phyloP scores from a whole-genome alignment of 331 rosid genomes.

The Dryas integrifolia region DNA sequence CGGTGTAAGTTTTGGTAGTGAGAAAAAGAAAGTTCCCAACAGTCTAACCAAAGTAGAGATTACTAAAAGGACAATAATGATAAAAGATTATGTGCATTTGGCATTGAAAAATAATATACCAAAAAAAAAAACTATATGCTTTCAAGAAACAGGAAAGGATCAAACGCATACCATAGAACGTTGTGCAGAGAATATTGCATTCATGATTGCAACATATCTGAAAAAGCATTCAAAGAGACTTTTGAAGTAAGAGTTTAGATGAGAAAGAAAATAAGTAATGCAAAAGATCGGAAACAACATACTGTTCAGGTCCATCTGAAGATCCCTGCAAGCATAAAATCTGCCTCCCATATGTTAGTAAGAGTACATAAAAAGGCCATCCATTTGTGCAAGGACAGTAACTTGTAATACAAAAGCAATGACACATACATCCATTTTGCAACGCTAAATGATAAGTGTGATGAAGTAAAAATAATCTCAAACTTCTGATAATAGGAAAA shows the following conservation, averaged over 20 bases:
- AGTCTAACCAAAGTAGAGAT: not conserved
- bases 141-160: conserved; percentile 18
- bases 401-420: not conserved
- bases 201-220: conserved; percentile 98
- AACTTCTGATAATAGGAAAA: not conserved
- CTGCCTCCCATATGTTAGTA: conserved; percentile 46
- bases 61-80: not conserved
- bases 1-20: not conserved
- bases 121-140: not conserved
- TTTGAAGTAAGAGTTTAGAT: conserved; percentile 17
- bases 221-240: conserved; percentile 26
- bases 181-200: conserved; percentile 92
- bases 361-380: conserved; percentile 11
- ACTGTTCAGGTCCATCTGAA: conserved; percentile 97
- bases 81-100: not conserved
- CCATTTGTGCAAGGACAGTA: not conserved
- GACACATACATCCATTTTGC: not conserved
- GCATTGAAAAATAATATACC: too few relatives aligned
- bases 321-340: conserved; percentile 89
- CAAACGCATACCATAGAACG: conserved; percentile 56
- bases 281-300: conserved; percentile 29
- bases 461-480: not conserved
- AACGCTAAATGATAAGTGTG: not conserved
- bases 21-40: not conserved
- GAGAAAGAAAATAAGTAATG: conserved; percentile 23